Percentiles rank a stretch among this genome's conserved stretches.
Evolutionary conservation across 2,329 filamentous ascomycete genomes (phyloP).

Genomic region (Fusarium pseudoanthophilum): DNA sequence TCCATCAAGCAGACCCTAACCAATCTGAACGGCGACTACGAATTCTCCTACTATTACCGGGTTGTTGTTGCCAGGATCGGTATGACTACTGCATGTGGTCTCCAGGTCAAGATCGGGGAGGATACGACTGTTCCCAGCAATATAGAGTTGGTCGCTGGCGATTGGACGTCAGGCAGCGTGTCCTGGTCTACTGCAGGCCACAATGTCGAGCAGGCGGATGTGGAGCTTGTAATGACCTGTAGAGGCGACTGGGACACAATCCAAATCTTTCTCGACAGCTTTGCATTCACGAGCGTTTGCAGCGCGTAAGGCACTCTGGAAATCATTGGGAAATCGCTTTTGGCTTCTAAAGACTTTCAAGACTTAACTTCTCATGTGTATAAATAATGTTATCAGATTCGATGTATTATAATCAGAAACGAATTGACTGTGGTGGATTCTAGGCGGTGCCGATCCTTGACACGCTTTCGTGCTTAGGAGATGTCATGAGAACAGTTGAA

Average conservation of each 20-base stretch:
- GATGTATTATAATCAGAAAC: fast-evolving
- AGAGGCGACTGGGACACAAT: neutral
- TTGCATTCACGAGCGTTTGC: neutral
- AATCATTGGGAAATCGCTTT: fast-evolving
- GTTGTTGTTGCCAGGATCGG: neutral
- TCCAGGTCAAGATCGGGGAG: neutral
- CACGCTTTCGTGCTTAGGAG: too few relatives aligned
- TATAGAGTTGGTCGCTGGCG: neutral
- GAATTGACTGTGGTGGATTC: fast-evolving
- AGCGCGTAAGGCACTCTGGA: neutral
- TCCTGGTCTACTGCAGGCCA: neutral
- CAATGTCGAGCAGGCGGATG: neutral
- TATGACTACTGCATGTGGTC: neutral
- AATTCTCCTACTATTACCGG: neutral
- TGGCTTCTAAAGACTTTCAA: fast-evolving
- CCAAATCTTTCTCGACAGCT: neutral
- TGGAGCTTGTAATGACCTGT: neutral
- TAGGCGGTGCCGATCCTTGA: too few relatives aligned
- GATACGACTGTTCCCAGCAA: neutral
- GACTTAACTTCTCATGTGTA: neutral
- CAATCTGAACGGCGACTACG: neutral
- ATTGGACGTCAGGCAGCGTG: neutral
- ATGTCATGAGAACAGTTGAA: too few relatives aligned
- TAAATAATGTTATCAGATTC: neutral
- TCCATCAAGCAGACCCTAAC: neutral